Conservation (phyloP, 2,329 filamentous ascomycete species). For the Venturiaceae sp. region DNA sequence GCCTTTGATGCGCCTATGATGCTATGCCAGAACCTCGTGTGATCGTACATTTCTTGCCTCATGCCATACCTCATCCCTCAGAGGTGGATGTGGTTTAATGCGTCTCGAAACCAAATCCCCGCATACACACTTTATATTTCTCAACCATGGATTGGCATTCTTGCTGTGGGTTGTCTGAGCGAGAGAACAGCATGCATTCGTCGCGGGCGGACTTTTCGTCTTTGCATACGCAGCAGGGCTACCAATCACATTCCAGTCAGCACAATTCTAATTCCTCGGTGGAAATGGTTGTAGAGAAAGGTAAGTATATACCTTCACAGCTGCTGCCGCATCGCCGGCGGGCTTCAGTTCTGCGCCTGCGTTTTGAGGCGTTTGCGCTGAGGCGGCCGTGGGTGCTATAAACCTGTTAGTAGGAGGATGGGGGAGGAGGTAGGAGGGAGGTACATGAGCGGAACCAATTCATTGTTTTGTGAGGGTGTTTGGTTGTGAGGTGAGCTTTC, state of each 20-base stretch:
- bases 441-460: constrained; percentile 2
- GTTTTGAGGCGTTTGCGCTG: constrained; percentile 7
- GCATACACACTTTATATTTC: constrained; percentile 87
- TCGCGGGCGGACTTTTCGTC: constrained; percentile 86
- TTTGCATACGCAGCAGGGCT: constrained; percentile 98
- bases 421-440: background rate
- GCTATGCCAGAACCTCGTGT: too few relatives aligned
- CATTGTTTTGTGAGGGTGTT: background rate
- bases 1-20: background rate
- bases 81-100: constrained; percentile 9
- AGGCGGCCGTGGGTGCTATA: background rate
- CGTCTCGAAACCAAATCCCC: constrained; percentile 76
- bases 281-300: background rate
- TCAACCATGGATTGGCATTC: constrained; percentile 78
- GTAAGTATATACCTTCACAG: constrained; percentile 4
- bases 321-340: constrained; percentile 7
- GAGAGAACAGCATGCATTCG: constrained; percentile 98
- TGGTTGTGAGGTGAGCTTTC: too few relatives aligned
- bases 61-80: background rate
- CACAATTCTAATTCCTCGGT: too few relatives aligned
- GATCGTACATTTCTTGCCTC: background rate
- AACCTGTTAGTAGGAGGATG: background rate
- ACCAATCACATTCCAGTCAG: too few relatives aligned
- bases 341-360: constrained; percentile 13
- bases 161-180: constrained; percentile 65